Base-by-base conservation (phyloP, 1,139 yeast genomes). In the Candida frijolesensis region DNA sequence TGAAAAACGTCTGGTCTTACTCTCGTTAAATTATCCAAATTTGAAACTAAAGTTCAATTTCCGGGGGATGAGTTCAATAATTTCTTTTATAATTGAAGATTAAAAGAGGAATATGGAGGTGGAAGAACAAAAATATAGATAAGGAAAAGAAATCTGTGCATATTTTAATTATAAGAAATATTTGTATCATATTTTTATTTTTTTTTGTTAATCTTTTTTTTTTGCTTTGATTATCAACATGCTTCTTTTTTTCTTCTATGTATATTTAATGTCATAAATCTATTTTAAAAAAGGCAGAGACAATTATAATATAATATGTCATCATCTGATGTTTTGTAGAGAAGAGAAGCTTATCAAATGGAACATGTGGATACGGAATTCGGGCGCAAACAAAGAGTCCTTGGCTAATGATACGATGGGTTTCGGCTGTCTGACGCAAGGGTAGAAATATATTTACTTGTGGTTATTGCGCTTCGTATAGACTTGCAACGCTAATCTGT, bases 1-100 rank as follows among this genome's bases (percentile, higher is more conserved):
- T 94, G 80, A 89, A 89, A 85, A 91, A 91, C 84, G 98, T 92
- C 84, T 92, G 96, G 96, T 82, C 95, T 74, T 92, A 91, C 95
- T 88, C 96, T 83, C 97, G 97, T 87, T 91, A 91, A 87, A 76
- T 3, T 19, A 19, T 19, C 22, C 14, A 29, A 40, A 18, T 7
- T 6, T 8, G 4, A 9, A 9, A 14, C 35, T 33, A 3, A 33
- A 9, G 8, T 33, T 33, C 4, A 5, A n/a, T 6, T n/a, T 33
- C 12, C 11, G 11, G 35, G 29, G 29, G 29, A 25, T 25, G 10
- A 25, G 29, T 25, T 25, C 29, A 25, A 25, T 8, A 33, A 11
- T 33, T 33, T 33, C 35, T 33, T 33, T 33, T 25, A 25, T 25
- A 25, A 25, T 25, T 25, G 43, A 27, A 40, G 22, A 39, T 15